These are phyloP conservation scores for Ceratocystis colombiana DNA, from an alignment of 2,329 filamentous ascomycete genomes.

Conservation along the genomic window DNA sequence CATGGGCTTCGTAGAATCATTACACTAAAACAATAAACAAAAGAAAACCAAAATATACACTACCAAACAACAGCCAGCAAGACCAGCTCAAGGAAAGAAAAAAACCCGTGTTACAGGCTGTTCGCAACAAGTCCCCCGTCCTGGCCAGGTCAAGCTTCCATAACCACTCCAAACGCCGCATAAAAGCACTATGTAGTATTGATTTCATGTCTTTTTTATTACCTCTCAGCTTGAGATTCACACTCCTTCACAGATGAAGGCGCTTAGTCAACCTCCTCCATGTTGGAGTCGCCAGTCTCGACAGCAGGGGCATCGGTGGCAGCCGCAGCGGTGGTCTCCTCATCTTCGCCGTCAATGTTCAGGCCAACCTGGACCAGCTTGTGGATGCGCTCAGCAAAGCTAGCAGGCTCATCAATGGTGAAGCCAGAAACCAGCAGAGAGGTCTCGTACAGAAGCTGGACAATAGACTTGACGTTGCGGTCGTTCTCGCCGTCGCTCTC, in stretches of 20 bases:
- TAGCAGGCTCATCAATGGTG: constrained; percentile 97
- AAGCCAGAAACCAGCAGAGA: constrained; percentile 97
- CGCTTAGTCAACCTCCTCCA: constrained; percentile 98
- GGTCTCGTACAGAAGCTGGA: constrained; percentile 96
- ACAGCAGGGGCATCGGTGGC: constrained; percentile 49
- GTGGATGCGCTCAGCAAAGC: constrained; percentile 98
- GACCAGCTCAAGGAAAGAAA: neutral
- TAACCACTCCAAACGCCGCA: constrained; percentile 21
- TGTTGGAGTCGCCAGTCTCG: constrained; percentile 76
- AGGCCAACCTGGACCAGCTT: constrained; percentile 96
- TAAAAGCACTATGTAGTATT: constrained; percentile 17
- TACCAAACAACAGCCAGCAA: constrained; percentile 6
- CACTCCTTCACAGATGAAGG: constrained; percentile 3
- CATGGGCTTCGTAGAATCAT: constrained; percentile 21
- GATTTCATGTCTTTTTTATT: constrained; percentile 23
- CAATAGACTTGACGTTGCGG: constrained; percentile 98
- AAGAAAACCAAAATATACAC: constrained; percentile 18
- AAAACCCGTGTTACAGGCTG: neutral
- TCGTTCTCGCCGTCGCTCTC: constrained; percentile 96
- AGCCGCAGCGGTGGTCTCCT: constrained; percentile 48
- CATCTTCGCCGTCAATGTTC: constrained; percentile 91
- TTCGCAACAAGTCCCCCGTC: neutral
- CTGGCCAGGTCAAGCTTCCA: constrained; percentile 15
- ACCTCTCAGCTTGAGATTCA: constrained; percentile 2
- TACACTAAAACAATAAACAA: constrained; percentile 20